Evolutionary conservation across 1,284 basidiomycete species (phyloP).

Genomic region (Puccinia hordei): DNA sequence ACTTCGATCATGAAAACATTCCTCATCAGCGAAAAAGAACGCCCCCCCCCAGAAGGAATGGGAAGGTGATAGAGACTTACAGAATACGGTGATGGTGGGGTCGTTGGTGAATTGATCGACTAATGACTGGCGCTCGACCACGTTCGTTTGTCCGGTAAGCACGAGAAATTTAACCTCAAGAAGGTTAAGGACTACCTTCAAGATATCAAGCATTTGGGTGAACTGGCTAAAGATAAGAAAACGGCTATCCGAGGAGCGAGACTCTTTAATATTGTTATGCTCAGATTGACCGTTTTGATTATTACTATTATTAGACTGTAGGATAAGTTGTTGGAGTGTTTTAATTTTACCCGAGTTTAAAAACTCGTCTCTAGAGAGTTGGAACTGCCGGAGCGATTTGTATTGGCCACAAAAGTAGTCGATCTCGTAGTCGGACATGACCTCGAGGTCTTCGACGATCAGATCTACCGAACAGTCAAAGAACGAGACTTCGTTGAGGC

Average conservation of each 20-base stretch:
- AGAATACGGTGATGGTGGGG: constrained; percentile 82
- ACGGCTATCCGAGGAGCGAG: background rate
- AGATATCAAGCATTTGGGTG: constrained; percentile 89
- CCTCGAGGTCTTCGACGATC: constrained; percentile 65
- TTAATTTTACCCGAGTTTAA: constrained; percentile 86
- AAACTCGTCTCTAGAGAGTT: constrained; percentile 75
- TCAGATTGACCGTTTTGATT: background rate
- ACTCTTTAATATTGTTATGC: background rate
- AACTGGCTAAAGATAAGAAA: constrained; percentile 65
- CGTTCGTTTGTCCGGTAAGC: constrained; percentile 91
- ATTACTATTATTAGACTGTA: constrained; percentile 58
- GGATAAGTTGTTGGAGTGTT: constrained; percentile 69
- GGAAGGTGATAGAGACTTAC: constrained; percentile 47
- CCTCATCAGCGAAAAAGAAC: too few species aligned
- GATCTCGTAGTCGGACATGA: constrained; percentile 93
- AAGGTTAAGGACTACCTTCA: constrained; percentile 79
- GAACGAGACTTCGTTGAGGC: constrained; percentile 89
- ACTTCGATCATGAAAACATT: constrained; percentile 59
- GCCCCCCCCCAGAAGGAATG: too few species aligned
- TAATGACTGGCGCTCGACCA: constrained; percentile 86
- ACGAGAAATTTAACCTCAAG: constrained; percentile 77
- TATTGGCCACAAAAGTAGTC: constrained; percentile 78
- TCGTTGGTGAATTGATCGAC: constrained; percentile 98
- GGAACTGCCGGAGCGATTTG: constrained; percentile 78
- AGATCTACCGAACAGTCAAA: constrained; percentile 74